Base-by-base conservation (phyloP, 2,329 filamentous ascomycete genomes). In the Colletotrichum godetiae region DNA sequence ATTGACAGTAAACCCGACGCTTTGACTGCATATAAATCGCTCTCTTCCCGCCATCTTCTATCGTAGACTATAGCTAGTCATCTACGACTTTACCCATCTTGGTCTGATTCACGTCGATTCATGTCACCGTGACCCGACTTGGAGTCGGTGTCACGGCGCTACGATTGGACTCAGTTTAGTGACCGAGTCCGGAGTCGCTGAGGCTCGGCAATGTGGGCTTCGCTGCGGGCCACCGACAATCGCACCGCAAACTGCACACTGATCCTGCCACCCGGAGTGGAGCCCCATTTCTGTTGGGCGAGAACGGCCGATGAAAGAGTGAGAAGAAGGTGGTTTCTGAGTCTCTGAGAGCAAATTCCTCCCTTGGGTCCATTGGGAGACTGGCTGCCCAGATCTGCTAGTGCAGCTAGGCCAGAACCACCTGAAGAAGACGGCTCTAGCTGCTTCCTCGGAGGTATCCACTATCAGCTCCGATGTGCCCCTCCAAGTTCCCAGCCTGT, bases 131-230 rank as follows among this genome's bases (percentile, higher is more conserved):
- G 42, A 13, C 12, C 29, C 31, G 19, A n/a, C 53, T 11, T 6
- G 33, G 24, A 29, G n/a, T 29, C 19, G 46, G 42, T 55, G 27
- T 19, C 31, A 42, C 58, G 15, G 65, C 37, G 37, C 49, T 22
- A 53, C 49, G 46, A 8, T 15, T 60, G 27, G 46, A 8, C 60
- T 73, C 27, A 46, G 33, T 37, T 22, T 70, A 60, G 55, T 49
- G 67, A 73, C 70, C 59, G 60, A 70, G 67, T 70, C 66, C 55
- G 66, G 53, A 73, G 53, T 63, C 19, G 35, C 31, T 58, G 58
- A 63, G 31, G 31, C 22, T 64, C 53, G 37, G 59, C 63, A 72
- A 69, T 72, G 70, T 72, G 70, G 70, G 66, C 52, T 42, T 33
- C 65, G 53, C 37, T 66, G 58, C 57, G 35, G 59, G 10, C 66